phyloP scores from a whole-genome alignment of 345 rosid genomes.

The Salix udensis region DNA sequence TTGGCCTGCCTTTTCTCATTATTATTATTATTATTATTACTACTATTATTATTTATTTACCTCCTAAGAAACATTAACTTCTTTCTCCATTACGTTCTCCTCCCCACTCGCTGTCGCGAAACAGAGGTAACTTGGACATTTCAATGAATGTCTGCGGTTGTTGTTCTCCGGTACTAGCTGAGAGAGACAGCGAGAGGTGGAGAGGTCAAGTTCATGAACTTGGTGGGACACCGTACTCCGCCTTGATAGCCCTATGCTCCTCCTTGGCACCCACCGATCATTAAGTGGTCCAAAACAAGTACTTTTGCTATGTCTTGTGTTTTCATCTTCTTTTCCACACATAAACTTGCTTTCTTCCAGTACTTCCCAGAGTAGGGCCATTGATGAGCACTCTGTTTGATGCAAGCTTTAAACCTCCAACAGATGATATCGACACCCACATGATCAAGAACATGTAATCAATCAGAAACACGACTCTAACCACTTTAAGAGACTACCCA shows the following conservation, averaged over 20 bases:
- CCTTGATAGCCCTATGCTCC: slow-evolving; percentile 13
- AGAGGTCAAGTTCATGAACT: neutral
- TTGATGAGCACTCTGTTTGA: slow-evolving; percentile 5
- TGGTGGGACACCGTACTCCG: slow-evolving; percentile 4
- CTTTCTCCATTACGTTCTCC: neutral
- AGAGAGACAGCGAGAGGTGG: neutral
- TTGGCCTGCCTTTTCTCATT: neutral
- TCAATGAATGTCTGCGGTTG: neutral
- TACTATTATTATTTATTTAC: neutral
- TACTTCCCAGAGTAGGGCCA: slow-evolving; percentile 14
- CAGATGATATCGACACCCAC: neutral
- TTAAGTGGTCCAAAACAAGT: slow-evolving; percentile 29
- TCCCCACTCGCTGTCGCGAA: neutral
- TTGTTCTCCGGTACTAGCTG: too few species aligned
- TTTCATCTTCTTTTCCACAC: slow-evolving; percentile 24
- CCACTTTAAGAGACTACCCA: neutral
- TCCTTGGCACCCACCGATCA: neutral
- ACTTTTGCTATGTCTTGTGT: slow-evolving; percentile 10
- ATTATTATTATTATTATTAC: too few species aligned
- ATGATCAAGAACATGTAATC: neutral
- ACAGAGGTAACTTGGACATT: slow-evolving; percentile 3
- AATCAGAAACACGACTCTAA: neutral
- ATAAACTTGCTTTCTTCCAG: slow-evolving; percentile 3
- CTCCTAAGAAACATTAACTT: neutral
- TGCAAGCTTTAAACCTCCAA: slow-evolving; percentile 13